Percentiles rank a stretch among this genome's conserved stretches.
phyloP scores from a whole-genome alignment of 352 stramenopile species.

The Phytophthora parvispora region DNA sequence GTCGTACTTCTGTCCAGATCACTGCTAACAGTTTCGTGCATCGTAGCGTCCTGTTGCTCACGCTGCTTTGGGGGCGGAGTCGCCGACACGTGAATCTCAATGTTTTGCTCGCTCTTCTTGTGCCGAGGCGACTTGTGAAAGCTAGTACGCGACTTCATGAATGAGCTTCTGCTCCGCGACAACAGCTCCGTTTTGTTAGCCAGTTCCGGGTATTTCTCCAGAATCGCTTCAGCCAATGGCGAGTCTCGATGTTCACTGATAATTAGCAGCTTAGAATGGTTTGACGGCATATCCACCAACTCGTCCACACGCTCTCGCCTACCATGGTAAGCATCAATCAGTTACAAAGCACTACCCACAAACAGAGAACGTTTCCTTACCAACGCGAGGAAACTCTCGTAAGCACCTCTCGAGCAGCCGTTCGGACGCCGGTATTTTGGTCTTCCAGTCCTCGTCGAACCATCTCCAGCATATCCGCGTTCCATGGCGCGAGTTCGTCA shows the following conservation, averaged over 20 bases:
- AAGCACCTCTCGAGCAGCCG: slow-evolving; percentile 56
- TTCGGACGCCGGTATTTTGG: slow-evolving; percentile 50
- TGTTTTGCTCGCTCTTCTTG: slow-evolving; percentile 26
- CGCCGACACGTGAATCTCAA: slow-evolving; percentile 44
- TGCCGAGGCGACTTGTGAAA: slow-evolving; percentile 36
- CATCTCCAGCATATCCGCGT: slow-evolving; percentile 64
- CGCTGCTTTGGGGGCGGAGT: slow-evolving; percentile 31
- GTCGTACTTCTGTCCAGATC: background rate
- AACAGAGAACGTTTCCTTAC: slow-evolving; percentile 29
- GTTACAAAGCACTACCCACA: background rate
- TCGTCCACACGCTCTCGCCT: slow-evolving; percentile 68
- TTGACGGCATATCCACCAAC: slow-evolving; percentile 53
- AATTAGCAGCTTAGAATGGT: slow-evolving; percentile 46
- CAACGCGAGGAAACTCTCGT: slow-evolving; percentile 56
- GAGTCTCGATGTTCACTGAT: slow-evolving; percentile 61
- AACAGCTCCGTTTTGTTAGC: slow-evolving; percentile 27
- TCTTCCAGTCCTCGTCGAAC: slow-evolving; percentile 58
- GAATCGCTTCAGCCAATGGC: slow-evolving; percentile 51
- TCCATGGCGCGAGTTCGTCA: slow-evolving; percentile 51
- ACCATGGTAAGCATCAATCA: slow-evolving; percentile 1
- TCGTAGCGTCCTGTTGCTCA: slow-evolving; percentile 2
- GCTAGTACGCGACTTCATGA: slow-evolving; percentile 27
- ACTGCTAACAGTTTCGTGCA: background rate
- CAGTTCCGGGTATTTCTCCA: slow-evolving; percentile 49
- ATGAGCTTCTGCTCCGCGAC: slow-evolving; percentile 14